These are phyloP conservation scores for Penicillium italicum DNA, from an alignment of 2,329 filamentous ascomycete genomes.

Conservation along the genomic window DNA sequence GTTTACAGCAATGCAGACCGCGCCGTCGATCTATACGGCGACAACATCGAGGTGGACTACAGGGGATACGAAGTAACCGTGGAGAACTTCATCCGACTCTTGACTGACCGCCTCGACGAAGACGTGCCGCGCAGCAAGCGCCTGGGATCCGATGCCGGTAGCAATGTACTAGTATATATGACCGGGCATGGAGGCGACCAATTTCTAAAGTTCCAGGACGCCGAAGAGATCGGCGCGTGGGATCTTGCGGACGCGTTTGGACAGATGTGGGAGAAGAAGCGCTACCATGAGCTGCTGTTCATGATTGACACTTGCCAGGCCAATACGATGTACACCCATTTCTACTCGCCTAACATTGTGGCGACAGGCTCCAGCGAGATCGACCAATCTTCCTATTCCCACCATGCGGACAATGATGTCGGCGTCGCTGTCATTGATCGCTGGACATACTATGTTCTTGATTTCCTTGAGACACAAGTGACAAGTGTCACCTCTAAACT, in stretches of 20 bases:
- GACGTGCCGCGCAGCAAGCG: conserved; percentile 95
- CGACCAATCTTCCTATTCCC: conserved; percentile 93
- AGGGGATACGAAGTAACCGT: conserved; percentile 97
- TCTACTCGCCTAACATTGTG: conserved; percentile 97
- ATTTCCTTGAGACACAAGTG: conserved; percentile 90
- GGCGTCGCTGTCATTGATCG: conserved; percentile 97
- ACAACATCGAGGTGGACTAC: conserved; percentile 99
- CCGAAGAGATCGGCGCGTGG: conserved; percentile 94
- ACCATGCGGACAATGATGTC: conserved; percentile 97
- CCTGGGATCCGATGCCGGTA: conserved; percentile 87
- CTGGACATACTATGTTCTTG: conserved; percentile 97
- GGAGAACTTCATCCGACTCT: conserved; percentile 92
- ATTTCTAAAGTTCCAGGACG: conserved; percentile 97
- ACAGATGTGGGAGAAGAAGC: conserved; percentile 99
- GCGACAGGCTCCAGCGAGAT: conserved; percentile 95
- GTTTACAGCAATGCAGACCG: conserved; percentile 98
- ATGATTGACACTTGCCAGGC: conserved; percentile 99
- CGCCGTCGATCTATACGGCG: conserved; percentile 91
- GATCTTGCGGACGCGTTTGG: conserved; percentile 96
- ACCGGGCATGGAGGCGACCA: conserved; percentile 97
- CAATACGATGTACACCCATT: conserved; percentile 98
- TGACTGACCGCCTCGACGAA: conserved; percentile 90
- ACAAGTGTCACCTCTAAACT: conserved; percentile 81
- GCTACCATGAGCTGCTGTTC: conserved; percentile 97
- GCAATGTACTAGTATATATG: conserved; percentile 98